Evolutionary conservation across 805 yeast species (phyloP).

Genomic region (Helenozyma baotianmanensis): DNA sequence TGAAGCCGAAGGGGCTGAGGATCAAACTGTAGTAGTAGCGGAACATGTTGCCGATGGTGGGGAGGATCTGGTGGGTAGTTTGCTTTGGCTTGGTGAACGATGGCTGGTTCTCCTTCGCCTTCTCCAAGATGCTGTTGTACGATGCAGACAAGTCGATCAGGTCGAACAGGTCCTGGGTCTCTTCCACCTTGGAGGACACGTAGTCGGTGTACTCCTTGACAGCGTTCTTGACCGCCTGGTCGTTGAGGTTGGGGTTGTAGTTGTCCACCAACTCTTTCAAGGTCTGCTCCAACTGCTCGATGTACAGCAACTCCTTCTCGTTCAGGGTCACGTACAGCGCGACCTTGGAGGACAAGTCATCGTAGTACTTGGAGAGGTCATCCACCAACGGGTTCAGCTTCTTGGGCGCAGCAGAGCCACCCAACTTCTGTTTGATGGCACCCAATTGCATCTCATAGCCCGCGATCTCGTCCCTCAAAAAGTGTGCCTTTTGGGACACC

Average conservation of each 20-base stretch:
- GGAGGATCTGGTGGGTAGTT: conserved; percentile 7
- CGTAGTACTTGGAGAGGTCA: too few relatives aligned
- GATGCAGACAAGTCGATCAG: neutral
- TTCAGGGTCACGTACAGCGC: too few relatives aligned
- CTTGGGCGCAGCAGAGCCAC: too few relatives aligned
- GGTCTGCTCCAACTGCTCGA: conserved; percentile 40
- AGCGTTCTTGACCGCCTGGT: conserved; percentile 76
- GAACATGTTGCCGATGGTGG: conserved; percentile 21
- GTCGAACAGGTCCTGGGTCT: conserved; percentile 1
- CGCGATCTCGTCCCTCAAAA: conserved; percentile 5
- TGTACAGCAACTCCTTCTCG: conserved; percentile 1
- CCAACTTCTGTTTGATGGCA: neutral
- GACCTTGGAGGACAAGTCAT: too few relatives aligned
- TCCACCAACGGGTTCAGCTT: too few relatives aligned
- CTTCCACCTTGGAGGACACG: conserved; percentile 33
- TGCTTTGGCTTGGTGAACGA: neutral
- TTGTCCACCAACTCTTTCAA: conserved; percentile 45
- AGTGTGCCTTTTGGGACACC: conserved; percentile 9
- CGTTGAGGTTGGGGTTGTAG: conserved; percentile 84
- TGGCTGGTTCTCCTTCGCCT: neutral
- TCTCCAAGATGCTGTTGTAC: conserved; percentile 1
- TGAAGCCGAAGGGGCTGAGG: too few relatives aligned
- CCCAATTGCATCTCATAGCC: conserved; percentile 1
- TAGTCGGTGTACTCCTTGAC: conserved; percentile 52
- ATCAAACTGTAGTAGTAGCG: conserved; percentile 22